phyloP scores from a whole-genome alignment of 306 rosid species.

The Sphenostylis stenocarpa region DNA sequence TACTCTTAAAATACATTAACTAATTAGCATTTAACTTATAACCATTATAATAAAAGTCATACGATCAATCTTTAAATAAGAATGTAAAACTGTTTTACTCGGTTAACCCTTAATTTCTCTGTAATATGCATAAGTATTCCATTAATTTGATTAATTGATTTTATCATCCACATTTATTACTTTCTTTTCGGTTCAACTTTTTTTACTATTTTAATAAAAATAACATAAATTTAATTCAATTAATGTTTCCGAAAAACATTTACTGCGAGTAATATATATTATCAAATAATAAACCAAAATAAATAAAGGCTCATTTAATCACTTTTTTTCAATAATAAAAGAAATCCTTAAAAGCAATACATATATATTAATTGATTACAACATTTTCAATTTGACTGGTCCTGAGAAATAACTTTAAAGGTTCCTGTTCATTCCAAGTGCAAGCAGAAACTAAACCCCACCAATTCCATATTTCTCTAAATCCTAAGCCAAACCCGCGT shows the following conservation, averaged over 20 bases:
- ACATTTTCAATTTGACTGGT: not conserved
- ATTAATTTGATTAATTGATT: not conserved
- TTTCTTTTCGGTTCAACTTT: not conserved
- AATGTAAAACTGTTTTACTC: too few species aligned
- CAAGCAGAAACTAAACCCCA: not conserved
- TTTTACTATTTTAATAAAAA: not conserved
- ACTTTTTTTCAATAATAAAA: not conserved
- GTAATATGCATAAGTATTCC: not conserved
- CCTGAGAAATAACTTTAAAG: not conserved
- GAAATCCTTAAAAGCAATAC: not conserved
- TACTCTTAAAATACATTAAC: too few species aligned
- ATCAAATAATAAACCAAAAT: not conserved
- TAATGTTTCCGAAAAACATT: not conserved
- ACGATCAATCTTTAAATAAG: too few species aligned
- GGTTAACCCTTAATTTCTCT: not conserved
- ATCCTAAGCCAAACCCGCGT: not conserved
- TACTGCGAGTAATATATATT: not conserved
- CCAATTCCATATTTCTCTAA: not conserved
- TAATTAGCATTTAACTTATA: too few species aligned
- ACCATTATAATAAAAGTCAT: too few species aligned
- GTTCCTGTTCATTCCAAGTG: not conserved
- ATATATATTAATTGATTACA: not conserved
- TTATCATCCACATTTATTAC: not conserved
- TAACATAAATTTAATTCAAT: not conserved
- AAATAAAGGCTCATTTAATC: not conserved